Base-by-base conservation (phyloP, 225 moss, liverwort and hornwort genomes). In the Pseudoscleropodium purum region DNA sequence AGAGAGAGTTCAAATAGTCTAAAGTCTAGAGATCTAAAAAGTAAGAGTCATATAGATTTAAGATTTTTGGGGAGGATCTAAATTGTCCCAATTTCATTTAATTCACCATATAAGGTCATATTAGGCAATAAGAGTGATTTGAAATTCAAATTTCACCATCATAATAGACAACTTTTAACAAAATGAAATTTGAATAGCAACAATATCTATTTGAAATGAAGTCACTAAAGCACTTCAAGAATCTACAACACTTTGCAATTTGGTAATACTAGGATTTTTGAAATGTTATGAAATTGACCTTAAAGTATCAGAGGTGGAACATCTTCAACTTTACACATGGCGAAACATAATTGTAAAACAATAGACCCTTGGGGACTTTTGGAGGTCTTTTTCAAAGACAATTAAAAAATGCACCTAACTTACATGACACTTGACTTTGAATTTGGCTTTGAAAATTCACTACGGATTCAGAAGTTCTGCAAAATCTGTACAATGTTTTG, bases 1-100 rank as follows among this genome's bases (percentile, higher is more conserved):
- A 5, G 2, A 41, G 2, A 41, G 6, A 41, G 7, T 41, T 30
- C 0, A 30, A 4, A 19, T 81, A 19, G 39, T 18, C 3, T 34
- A 51, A 0, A 23, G 2, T 77, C 2, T 52, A 1, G 6, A 37
- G 24, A 49, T 37, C 5, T 14, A 15, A 14, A 52, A 36, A 23
- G 3, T 33, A 36, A 24, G 13, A 76, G 5, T 77, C 24, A 15
- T 24, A 24, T 36, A 14, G 4, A 20, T 76, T 7, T 13, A 34
- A 34, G 8, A 5, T 52, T 75, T 49, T 0, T 2, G 1, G 11
- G 21, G 2, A 34, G 0, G 2, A 34, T 52, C 14, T 5, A 54
- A 15, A 36, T 4, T 37, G 0, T 16, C 1, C 4, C 9, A 78
- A 56, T 78, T 37, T 37, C 16, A 78, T 15, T 15, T 2, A 56